Evolutionary conservation across 2,329 filamentous ascomycete species (phyloP).

Genomic region (Westerdykella aurantiaca): DNA sequence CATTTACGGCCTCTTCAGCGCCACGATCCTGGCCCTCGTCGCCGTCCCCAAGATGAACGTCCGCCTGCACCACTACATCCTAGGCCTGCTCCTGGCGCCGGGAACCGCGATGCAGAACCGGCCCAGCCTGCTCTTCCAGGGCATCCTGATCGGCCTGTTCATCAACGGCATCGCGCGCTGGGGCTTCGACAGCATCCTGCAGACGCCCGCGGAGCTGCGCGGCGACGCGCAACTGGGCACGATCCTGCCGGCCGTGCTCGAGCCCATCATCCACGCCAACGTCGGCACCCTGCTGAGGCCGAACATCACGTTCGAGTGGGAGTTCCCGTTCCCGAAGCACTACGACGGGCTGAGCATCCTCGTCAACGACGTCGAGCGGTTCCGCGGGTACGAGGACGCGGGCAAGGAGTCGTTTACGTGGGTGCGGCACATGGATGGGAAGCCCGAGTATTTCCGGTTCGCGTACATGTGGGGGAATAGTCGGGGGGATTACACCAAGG

Average conservation of each 20-base stretch:
- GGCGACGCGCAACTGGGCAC: conserved; percentile 51
- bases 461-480: conserved; percentile 62
- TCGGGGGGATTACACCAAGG: conserved; percentile 67
- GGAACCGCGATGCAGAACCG: conserved; percentile 87
- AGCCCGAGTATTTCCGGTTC: conserved; percentile 72
- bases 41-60: conserved; percentile 70
- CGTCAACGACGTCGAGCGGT: conserved; percentile 81
- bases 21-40: conserved; percentile 63
- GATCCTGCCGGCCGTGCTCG: conserved; percentile 48
- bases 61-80: conserved; percentile 91
- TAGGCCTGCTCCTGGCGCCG: conserved; percentile 78
- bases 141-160: conserved; percentile 82
- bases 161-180: conserved; percentile 90
- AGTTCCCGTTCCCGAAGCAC: conserved; percentile 39
- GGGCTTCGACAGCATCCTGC: conserved; percentile 84
- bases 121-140: conserved; percentile 79
- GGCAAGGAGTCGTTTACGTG: conserved; percentile 53
- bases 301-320: conserved; percentile 61
- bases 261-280: conserved; percentile 42
- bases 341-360: conserved; percentile 74
- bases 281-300: conserved; percentile 39
- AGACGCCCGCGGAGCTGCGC: conserved; percentile 69
- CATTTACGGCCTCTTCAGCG: conserved; percentile 65
- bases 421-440: conserved; percentile 44
- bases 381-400: conserved; percentile 61